phyloP scores from a whole-genome alignment of 2,329 filamentous ascomycete species.

The Stachybotrys chlorohalonatus region DNA sequence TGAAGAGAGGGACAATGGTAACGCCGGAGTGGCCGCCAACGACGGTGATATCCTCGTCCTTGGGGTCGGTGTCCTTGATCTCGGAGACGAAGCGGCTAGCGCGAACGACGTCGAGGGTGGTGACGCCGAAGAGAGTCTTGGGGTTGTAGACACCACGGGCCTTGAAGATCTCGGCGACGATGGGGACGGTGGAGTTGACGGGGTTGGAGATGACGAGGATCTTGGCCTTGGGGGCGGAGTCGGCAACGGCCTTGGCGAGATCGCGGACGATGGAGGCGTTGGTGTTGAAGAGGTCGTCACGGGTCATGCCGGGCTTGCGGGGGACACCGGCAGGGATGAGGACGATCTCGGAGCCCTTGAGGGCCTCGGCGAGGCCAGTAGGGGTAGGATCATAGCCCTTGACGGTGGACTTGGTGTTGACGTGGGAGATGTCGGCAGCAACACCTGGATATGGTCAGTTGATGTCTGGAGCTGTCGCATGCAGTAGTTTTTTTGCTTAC shows the following conservation, averaged over 20 bases:
- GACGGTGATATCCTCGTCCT: slow-evolving; percentile 89
- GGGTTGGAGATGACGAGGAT: slow-evolving; percentile 98
- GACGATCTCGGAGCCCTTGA: slow-evolving; percentile 86
- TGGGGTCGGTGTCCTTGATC: slow-evolving; percentile 83
- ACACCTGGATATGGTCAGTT: slow-evolving; percentile 55
- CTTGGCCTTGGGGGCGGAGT: slow-evolving; percentile 84
- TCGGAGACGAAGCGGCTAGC: slow-evolving; percentile 96
- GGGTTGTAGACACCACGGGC: slow-evolving; percentile 93
- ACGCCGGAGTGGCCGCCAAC: slow-evolving; percentile 95
- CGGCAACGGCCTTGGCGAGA: slow-evolving; percentile 88
- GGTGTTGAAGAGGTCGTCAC: slow-evolving; percentile 99
- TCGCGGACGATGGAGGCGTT: slow-evolving; percentile 99
- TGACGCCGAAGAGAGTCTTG: slow-evolving; percentile 98
- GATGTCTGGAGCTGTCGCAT: neutral
- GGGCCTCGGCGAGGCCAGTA: slow-evolving; percentile 64
- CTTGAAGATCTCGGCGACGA: slow-evolving; percentile 97
- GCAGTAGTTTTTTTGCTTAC: slow-evolving; percentile 41
- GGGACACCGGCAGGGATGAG: slow-evolving; percentile 97
- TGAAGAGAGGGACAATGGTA: slow-evolving; percentile 97
- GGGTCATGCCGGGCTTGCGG: slow-evolving; percentile 99
- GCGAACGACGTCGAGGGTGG: slow-evolving; percentile 96
- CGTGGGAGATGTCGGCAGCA: slow-evolving; percentile 94
- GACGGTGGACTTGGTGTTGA: slow-evolving; percentile 97
- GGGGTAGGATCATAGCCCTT: slow-evolving; percentile 77
- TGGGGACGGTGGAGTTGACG: slow-evolving; percentile 99